Conservation (phyloP, 257 asterid genomes). For the Eucommia ulmoides region DNA sequence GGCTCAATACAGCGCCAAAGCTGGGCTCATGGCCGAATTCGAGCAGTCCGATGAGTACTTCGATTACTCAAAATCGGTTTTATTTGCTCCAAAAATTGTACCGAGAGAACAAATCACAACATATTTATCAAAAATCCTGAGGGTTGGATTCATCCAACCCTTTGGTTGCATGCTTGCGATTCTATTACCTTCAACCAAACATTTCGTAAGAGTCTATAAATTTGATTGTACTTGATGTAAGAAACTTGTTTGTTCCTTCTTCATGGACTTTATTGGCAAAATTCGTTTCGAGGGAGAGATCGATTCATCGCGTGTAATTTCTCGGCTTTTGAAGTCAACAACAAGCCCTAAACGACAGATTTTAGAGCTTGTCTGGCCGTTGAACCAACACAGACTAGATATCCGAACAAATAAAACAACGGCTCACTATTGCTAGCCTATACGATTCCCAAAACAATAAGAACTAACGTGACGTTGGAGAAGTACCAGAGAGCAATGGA, state of each 20-base stretch:
- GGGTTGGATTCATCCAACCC: slow-evolving; percentile 54
- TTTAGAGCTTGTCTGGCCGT: slow-evolving; percentile 91
- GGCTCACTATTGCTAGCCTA: slow-evolving; percentile 97
- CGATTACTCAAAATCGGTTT: slow-evolving; percentile 29
- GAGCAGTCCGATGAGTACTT: slow-evolving; percentile 33
- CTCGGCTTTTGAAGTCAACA: slow-evolving; percentile 76
- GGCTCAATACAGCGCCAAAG: slow-evolving; percentile 40
- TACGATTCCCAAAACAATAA: slow-evolving; percentile 85
- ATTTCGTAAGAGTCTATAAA: slow-evolving; percentile 4
- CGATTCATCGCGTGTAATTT: slow-evolving; percentile 90
- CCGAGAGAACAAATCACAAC: slow-evolving; percentile 22
- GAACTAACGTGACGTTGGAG: no score
- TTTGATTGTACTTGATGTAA: slow-evolving; percentile 42
- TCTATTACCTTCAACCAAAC: slow-evolving; percentile 23
- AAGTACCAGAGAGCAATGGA: slow-evolving; percentile 68
- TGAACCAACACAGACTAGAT: slow-evolving; percentile 70
- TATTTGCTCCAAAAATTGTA: slow-evolving; percentile 1
- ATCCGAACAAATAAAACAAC: slow-evolving; percentile 70
- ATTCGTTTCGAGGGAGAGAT: slow-evolving; percentile 28
- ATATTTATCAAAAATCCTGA: slow-evolving; percentile 44
- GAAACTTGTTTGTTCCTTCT: slow-evolving; percentile 32
- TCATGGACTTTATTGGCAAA: slow-evolving; percentile 28
- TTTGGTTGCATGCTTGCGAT: slow-evolving; percentile 53
- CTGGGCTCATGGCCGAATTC: slow-evolving; percentile 41
- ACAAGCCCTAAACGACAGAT: slow-evolving; percentile 85